Percentiles rank a stretch among this genome's conserved stretches.
phyloP scores from a whole-genome alignment of 768 basidiomycete genomes.

The Sistotremastrum niveocremeum region DNA sequence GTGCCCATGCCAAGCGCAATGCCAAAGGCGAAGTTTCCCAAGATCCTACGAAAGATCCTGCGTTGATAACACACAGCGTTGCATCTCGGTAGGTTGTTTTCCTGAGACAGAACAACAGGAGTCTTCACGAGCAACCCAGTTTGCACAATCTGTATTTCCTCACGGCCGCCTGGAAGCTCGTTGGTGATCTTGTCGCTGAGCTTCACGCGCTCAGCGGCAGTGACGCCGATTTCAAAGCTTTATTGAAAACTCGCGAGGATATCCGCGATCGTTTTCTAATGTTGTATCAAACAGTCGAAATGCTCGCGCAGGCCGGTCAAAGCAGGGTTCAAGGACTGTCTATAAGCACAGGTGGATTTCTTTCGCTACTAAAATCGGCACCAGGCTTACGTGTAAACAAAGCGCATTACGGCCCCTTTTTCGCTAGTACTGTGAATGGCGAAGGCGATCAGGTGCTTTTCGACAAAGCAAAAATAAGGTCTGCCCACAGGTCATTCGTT shows the following conservation, averaged over 20 bases:
- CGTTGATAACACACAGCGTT: conserved; percentile 42
- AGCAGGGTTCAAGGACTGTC: conserved; percentile 55
- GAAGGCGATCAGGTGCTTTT: conserved; percentile 43
- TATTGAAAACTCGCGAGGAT: conserved; percentile 36
- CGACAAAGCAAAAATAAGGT: conserved; percentile 47
- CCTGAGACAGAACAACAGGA: not conserved
- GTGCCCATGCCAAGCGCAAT: conserved; percentile 29
- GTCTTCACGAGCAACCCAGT: conserved; percentile 23
- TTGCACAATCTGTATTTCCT: conserved; percentile 75
- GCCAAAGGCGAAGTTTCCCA: conserved; percentile 3
- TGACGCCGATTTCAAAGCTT: conserved; percentile 36
- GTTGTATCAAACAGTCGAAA: conserved; percentile 48
- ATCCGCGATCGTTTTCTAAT: conserved; percentile 49
- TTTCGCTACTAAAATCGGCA: not conserved
- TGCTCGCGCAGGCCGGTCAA: conserved; percentile 48
- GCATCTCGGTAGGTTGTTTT: conserved; percentile 36
- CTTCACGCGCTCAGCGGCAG: conserved; percentile 41
- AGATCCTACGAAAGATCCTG: conserved; percentile 23
- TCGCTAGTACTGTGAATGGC: conserved; percentile 44
- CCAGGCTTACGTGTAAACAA: conserved; percentile 1
- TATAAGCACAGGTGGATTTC: conserved; percentile 30
- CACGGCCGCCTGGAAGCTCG: conserved; percentile 71
- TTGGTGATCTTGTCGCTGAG: conserved; percentile 41
- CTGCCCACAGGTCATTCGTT: conserved; percentile 61
- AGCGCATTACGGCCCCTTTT: conserved; percentile 51